These are phyloP conservation scores for Pelargonium nanum DNA, from an alignment of 345 rosid genomes.

Conservation along the genomic window DNA sequence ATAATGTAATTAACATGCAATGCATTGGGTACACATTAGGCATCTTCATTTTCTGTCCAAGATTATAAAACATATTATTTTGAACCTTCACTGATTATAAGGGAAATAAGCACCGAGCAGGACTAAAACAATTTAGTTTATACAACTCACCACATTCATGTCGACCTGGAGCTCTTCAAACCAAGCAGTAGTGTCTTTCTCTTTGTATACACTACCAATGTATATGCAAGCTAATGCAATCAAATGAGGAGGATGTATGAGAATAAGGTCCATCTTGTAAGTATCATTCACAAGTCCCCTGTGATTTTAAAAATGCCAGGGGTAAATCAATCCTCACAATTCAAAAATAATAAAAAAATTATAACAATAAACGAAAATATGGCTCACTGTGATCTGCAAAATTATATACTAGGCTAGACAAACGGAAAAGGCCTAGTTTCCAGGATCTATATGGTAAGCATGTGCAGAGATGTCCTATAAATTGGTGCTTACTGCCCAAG, in stretches of 20 bases:
- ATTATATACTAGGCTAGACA: not conserved
- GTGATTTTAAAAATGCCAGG: conserved; percentile 6
- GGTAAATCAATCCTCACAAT: not conserved
- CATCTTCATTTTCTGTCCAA: too few relatives aligned
- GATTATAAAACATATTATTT: not conserved
- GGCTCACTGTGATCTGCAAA: too few relatives aligned
- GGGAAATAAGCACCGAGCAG: not conserved
- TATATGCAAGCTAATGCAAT: conserved; percentile 91
- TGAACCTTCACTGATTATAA: not conserved
- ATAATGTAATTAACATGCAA: too few relatives aligned
- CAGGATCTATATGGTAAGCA: too few relatives aligned
- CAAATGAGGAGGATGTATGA: conserved; percentile 74
- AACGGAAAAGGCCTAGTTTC: too few relatives aligned
- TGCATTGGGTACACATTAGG: too few relatives aligned
- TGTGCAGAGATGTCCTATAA: too few relatives aligned
- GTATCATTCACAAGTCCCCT: conserved; percentile 98
- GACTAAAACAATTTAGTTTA: not conserved
- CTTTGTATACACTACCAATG: conserved; percentile 65
- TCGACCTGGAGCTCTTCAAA: conserved; percentile 96
- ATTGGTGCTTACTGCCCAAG: too few relatives aligned
- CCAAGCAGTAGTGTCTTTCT: conserved; percentile 79
- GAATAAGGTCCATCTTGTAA: conserved; percentile 91
- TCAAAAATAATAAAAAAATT: conserved; percentile 2
- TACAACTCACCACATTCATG: conserved; percentile 74
- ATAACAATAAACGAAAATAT: not conserved